These are phyloP conservation scores for Trypanosoma platydactyli DNA, from an alignment of 208 protist species.

Conservation along the genomic window DNA sequence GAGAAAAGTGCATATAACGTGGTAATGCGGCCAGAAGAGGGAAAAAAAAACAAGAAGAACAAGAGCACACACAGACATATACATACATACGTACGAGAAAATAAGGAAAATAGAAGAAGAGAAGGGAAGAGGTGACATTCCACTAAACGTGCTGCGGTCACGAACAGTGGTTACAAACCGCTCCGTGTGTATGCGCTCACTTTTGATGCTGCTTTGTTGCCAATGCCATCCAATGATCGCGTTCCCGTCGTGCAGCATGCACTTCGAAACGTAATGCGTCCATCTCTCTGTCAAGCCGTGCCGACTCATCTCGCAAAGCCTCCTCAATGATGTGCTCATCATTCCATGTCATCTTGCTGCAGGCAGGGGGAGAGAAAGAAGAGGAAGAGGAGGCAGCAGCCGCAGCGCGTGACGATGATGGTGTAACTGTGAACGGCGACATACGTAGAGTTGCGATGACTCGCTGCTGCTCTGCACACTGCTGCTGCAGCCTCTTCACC, in stretches of 20 bases:
- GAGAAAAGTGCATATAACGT: no score
- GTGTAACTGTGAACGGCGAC: not conserved
- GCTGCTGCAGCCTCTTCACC: conserved; percentile 22
- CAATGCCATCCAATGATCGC: conserved; percentile 33
- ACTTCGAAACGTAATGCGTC: conserved; percentile 22
- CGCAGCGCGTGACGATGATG: not conserved
- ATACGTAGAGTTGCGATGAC: not conserved
- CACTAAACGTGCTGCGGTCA: not conserved
- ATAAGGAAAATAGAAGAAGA: conserved; percentile 5
- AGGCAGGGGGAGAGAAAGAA: no score
- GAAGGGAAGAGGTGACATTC: not conserved
- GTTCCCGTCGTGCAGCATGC: conserved; percentile 12
- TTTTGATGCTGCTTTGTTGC: conserved; percentile 1
- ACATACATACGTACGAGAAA: no score
- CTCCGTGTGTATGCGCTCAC: not conserved
- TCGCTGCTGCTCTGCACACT: conserved; percentile 9
- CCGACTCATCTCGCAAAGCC: conserved; percentile 24
- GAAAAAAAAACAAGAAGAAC: not conserved
- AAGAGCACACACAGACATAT: not conserved
- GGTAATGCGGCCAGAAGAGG: no score
- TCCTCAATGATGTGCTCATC: conserved; percentile 27
- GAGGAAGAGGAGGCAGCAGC: no score
- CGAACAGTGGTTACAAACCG: no score
- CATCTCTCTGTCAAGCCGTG: conserved; percentile 32
- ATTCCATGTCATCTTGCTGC: not conserved